These are phyloP conservation scores for Lactarius indigo DNA, from an alignment of 768 basidiomycete genomes.

Conservation along the genomic window DNA sequence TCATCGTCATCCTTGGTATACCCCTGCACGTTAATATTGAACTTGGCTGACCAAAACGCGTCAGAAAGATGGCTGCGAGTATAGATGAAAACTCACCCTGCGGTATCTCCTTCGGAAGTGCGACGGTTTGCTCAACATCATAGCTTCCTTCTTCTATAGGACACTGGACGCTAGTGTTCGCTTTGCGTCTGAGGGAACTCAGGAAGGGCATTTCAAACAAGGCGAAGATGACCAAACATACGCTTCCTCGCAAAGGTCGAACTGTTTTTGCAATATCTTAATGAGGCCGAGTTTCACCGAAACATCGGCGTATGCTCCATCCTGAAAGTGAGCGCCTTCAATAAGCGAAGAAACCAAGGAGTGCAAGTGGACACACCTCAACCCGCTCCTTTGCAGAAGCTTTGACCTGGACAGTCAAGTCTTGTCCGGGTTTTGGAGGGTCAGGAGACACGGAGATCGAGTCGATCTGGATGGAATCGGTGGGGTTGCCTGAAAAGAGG, in stretches of 20 bases:
- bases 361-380: slow-evolving; percentile 46
- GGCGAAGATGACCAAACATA: slow-evolving; percentile 42
- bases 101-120: slow-evolving; percentile 90
- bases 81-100: slow-evolving; percentile 43
- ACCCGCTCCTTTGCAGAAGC: slow-evolving; percentile 58
- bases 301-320: slow-evolving; percentile 89
- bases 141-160: slow-evolving; percentile 75
- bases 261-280: slow-evolving; percentile 77
- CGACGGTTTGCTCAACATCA: slow-evolving; percentile 75
- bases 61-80: background rate
- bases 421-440: slow-evolving; percentile 82
- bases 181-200: slow-evolving; percentile 51
- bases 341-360: background rate
- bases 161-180: slow-evolving; percentile 76
- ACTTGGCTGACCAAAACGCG: slow-evolving; percentile 62
- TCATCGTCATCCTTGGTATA: slow-evolving; percentile 70
- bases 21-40: slow-evolving; percentile 63
- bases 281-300: slow-evolving; percentile 90
- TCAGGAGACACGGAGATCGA: slow-evolving; percentile 78
- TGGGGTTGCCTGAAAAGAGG: slow-evolving; percentile 38
- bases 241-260: slow-evolving; percentile 94
- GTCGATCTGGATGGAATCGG: slow-evolving; percentile 56
- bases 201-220: background rate
- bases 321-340: slow-evolving; percentile 43
- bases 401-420: slow-evolving; percentile 80